Percentiles rank a stretch among this genome's conserved stretches.
Conservation (phyloP, 2,329 filamentous ascomycete genomes). For the Hirsutella rhossiliensis region DNA sequence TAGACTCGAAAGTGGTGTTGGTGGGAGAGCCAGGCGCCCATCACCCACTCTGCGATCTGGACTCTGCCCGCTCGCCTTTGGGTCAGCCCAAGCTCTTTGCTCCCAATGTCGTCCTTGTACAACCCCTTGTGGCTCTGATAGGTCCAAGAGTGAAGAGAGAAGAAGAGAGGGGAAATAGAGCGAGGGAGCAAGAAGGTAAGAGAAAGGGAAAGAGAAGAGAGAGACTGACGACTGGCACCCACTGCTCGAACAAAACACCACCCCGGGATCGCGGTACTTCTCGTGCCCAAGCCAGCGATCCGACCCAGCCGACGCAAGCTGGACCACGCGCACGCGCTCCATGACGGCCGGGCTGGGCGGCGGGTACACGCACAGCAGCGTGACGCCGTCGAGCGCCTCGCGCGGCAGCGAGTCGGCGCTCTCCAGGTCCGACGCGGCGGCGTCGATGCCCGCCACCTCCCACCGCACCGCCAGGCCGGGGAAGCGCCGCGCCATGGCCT, state of each 20-base stretch:
- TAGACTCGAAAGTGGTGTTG: slow-evolving; percentile 18
- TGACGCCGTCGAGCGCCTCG: slow-evolving; percentile 27
- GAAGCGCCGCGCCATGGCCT: slow-evolving; percentile 17
- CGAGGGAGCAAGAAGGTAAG: not conserved
- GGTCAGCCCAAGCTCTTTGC: not conserved
- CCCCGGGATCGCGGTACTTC: slow-evolving; percentile 19
- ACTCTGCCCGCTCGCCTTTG: slow-evolving; percentile 9
- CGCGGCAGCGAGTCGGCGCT: slow-evolving; percentile 14
- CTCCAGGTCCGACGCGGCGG: slow-evolving; percentile 6
- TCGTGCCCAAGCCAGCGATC: slow-evolving; percentile 26
- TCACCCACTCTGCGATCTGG: slow-evolving; percentile 29
- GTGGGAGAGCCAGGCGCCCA: slow-evolving; percentile 21
- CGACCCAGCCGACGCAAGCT: slow-evolving; percentile 29
- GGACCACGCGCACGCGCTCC: slow-evolving; percentile 28
- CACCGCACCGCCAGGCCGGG: slow-evolving; percentile 26
- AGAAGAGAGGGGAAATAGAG: not conserved
- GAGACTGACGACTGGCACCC: slow-evolving; percentile 27
- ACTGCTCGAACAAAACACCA: slow-evolving; percentile 27
- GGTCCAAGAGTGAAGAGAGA: not conserved
- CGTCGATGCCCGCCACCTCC: slow-evolving; percentile 9
- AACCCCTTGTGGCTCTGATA: no score
- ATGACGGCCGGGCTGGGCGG: slow-evolving; percentile 19
- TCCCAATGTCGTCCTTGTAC: no score
- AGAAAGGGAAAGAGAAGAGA: not conserved
- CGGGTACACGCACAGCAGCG: slow-evolving; percentile 21